Evolutionary conservation across 768 basidiomycete genomes (phyloP).

Genomic region (Phallus indusiatus): DNA sequence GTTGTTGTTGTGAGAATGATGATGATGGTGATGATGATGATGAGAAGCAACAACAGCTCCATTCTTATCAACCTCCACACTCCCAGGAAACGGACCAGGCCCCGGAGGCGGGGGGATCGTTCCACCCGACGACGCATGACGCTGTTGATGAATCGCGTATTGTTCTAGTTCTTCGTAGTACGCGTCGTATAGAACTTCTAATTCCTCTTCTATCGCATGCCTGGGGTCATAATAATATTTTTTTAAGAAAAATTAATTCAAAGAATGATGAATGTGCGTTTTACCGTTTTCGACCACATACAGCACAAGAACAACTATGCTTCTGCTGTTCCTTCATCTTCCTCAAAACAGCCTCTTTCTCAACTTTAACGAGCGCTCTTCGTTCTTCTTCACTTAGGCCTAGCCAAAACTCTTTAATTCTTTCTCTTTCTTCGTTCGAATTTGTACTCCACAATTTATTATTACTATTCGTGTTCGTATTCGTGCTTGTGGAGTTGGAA

Average conservation of each 20-base stretch:
- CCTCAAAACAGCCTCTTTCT: conserved; percentile 93
- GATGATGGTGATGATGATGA: conserved; percentile 5
- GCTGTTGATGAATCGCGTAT: conserved; percentile 97
- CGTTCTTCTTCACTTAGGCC: conserved; percentile 87
- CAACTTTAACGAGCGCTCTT: conserved; percentile 86
- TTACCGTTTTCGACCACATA: conserved; percentile 95
- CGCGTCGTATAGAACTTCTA: conserved; percentile 99
- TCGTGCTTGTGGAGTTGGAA: conserved; percentile 17
- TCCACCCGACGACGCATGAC: conserved; percentile 84
- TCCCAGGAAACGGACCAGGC: conserved; percentile 96
- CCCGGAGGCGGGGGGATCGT: conserved; percentile 88
- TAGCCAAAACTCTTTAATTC: conserved; percentile 98
- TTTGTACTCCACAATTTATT: conserved; percentile 94
- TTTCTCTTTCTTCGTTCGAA: conserved; percentile 86
- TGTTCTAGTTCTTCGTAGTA: conserved; percentile 99
- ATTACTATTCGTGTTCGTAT: conserved; percentile 26
- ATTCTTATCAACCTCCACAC: conserved; percentile 92
- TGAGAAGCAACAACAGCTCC: conserved; percentile 50
- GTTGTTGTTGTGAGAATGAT: conserved; percentile 18
- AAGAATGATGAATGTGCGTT: no score
- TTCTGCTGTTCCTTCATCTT: conserved; percentile 99
- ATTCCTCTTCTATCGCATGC: conserved; percentile 98
- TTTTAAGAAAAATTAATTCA: no score
- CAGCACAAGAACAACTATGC: conserved; percentile 90
- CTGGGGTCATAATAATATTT: no score